These are phyloP conservation scores for Neoboletus brunneissimus DNA, from an alignment of 768 basidiomycete genomes.

Conservation along the genomic window DNA sequence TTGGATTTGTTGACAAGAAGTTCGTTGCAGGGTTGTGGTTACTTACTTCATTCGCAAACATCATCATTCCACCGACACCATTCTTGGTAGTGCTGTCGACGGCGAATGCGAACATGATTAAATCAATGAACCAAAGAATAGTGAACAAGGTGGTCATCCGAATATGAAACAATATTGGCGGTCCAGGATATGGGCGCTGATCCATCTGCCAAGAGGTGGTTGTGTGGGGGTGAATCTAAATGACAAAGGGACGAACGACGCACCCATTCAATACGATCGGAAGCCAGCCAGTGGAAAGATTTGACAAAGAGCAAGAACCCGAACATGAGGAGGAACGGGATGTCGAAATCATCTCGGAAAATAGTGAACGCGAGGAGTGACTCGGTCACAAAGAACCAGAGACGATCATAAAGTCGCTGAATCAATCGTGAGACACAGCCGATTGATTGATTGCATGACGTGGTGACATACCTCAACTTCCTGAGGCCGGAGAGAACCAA, in stretches of 20 bases:
- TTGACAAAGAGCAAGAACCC: slow-evolving; percentile 92
- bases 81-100: slow-evolving; percentile 75
- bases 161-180: slow-evolving; percentile 78
- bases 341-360: slow-evolving; percentile 93
- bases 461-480: slow-evolving; percentile 78
- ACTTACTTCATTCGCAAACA: slow-evolving; percentile 91
- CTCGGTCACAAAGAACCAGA: slow-evolving; percentile 98
- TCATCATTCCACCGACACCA: slow-evolving; percentile 86
- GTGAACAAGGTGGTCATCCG: slow-evolving; percentile 73
- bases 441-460: not conserved
- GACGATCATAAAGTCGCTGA: slow-evolving; percentile 90
- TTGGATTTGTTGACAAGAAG: slow-evolving; percentile 12
- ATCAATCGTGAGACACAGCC: not conserved
- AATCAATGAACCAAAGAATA: slow-evolving; percentile 72
- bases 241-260: slow-evolving; percentile 22
- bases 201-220: slow-evolving; percentile 76
- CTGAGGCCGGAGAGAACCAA: slow-evolving; percentile 79
- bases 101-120: slow-evolving; percentile 75
- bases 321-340: slow-evolving; percentile 92
- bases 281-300: slow-evolving; percentile 96
- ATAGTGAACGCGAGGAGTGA: slow-evolving; percentile 95
- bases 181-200: slow-evolving; percentile 85
- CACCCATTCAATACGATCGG: slow-evolving; percentile 96
- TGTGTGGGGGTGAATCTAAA: not conserved
- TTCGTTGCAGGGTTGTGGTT: not conserved